Percentiles rank a stretch among this genome's conserved stretches.
phyloP scores from a whole-genome alignment of 257 asterid species.

The Oldenlandia corymbosa region DNA sequence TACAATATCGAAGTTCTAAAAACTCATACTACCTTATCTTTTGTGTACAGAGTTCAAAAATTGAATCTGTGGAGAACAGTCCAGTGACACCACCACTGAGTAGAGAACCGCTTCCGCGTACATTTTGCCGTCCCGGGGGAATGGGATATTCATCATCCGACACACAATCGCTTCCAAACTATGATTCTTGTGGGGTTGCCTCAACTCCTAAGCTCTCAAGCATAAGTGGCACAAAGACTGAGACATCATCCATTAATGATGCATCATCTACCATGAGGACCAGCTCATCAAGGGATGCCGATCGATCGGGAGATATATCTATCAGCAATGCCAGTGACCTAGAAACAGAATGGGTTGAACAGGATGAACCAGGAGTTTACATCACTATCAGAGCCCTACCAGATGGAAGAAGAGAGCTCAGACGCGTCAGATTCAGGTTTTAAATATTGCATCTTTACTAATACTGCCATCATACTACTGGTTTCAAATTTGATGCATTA shows the following conservation, averaged over 20 bases:
- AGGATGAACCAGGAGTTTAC: constrained; percentile 93
- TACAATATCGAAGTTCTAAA: neutral
- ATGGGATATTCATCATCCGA: constrained; percentile 66
- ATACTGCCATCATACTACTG: neutral
- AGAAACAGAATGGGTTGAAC: constrained; percentile 92
- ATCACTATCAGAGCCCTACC: constrained; percentile 81
- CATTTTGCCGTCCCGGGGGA: constrained; percentile 50
- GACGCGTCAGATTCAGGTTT: constrained; percentile 96
- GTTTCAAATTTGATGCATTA: neutral
- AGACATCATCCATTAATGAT: constrained; percentile 51
- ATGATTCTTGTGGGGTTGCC: constrained; percentile 50
- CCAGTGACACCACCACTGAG: constrained; percentile 84
- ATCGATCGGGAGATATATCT: constrained; percentile 72
- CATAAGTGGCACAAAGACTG: constrained; percentile 38
- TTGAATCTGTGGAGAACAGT: constrained; percentile 60
- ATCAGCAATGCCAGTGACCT: constrained; percentile 87
- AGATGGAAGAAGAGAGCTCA: constrained; percentile 83
- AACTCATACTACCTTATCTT: neutral
- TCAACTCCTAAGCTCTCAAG: constrained; percentile 92
- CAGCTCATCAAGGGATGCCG: constrained; percentile 75
- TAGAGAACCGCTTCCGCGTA: constrained; percentile 61
- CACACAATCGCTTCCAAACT: constrained; percentile 49
- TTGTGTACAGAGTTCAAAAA: constrained; percentile 45
- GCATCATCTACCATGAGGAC: constrained; percentile 53
- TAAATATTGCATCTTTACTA: neutral